A percentile compares a stretch with the other conserved stretches of the same genome.
phyloP scores from a whole-genome alignment of 2,329 filamentous ascomycete genomes.

The Amylocarpus encephaloides region DNA sequence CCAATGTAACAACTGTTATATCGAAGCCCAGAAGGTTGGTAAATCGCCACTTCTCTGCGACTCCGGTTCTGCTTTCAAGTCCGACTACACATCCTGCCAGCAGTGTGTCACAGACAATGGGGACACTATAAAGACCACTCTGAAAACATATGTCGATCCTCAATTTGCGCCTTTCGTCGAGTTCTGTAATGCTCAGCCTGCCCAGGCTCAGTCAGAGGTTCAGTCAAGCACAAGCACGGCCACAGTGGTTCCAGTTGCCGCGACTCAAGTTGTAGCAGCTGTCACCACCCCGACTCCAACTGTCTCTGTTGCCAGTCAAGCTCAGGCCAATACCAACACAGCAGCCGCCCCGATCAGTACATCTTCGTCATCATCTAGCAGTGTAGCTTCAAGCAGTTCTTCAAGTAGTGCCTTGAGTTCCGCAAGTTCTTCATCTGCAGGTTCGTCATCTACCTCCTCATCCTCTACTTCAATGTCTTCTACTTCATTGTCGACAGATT shows the following conservation, averaged over 20 bases:
- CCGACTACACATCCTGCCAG: conserved; percentile 35
- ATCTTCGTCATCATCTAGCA: background rate
- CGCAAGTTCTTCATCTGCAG: background rate
- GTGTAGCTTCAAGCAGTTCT: background rate
- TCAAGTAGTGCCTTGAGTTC: background rate
- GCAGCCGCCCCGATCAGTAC: background rate
- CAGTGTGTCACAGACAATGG: conserved; percentile 18
- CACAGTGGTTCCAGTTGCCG: conserved; percentile 8
- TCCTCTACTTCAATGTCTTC: background rate
- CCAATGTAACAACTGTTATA: conserved; percentile 44
- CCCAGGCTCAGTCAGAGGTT: conserved; percentile 9
- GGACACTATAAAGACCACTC: conserved; percentile 4
- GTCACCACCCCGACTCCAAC: conserved; percentile 8
- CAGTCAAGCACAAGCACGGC: conserved; percentile 8
- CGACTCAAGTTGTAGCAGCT: conserved; percentile 7
- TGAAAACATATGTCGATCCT: conserved; percentile 18
- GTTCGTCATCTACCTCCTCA: background rate
- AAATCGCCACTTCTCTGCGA: conserved; percentile 43
- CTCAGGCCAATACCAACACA: conserved; percentile 5
- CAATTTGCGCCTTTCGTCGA: conserved; percentile 23
- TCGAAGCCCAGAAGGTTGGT: conserved; percentile 43
- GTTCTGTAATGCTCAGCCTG: conserved; percentile 20
- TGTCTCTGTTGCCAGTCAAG: conserved; percentile 8
- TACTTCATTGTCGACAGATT: background rate
- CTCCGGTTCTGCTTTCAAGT: conserved; percentile 36